Base-by-base conservation (phyloP, 179 eudicot genomes). In the Actinidia chinensis region DNA sequence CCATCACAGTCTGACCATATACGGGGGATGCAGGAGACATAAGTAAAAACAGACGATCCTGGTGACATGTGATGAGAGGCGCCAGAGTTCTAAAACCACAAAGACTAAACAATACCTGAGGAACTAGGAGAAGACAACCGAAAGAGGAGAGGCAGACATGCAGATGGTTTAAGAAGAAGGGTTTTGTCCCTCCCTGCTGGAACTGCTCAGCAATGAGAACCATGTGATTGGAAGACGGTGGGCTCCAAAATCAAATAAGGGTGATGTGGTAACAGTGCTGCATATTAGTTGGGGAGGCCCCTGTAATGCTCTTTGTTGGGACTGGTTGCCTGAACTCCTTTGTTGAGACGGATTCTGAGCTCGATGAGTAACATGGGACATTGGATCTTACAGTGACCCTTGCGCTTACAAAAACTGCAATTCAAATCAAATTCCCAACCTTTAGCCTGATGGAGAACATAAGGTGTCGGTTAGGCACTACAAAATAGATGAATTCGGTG, bases 1-100 rank as follows among this genome's bases (percentile, higher is more conserved):
- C 75, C 60, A 71, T 71, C 75, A 8, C 44, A 22, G 75, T 71
- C 40, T 23, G 50, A 20, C 50, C 44, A 28, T 15, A 52, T 12
- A 71, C 12, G n/a, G 10, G 43, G 2, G 58, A 52, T 14, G 63
- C 6, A n/a, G 25, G n/a, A 20, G 23, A 10, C 56, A 71, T 46
- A 46, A 10, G 4, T 46, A 71, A 22, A 9, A 25, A 42, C 17
- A 0, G 60, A 50, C 42, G 8, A 0, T n/a, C n/a, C n/a, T 3
- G 18, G 58, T 7, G 59, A 71, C 23, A n/a, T 8, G 1, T 52
- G 60, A 55, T 54, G 59, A 13, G 59, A 51, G 17, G 59, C 59
- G 12, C 59, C n/a, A 54, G n/a, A 54, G 17, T 54, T n/a, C 2
- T 13, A 12, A 55, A 55, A 6, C 60, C 60, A 55, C 23, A 55